A percentile compares a stretch with the other conserved stretches of the same genome.
These are phyloP conservation scores for Debaryomyces sp. DNA, from an alignment of 1,139 yeast genomes.

Conservation along the genomic window DNA sequence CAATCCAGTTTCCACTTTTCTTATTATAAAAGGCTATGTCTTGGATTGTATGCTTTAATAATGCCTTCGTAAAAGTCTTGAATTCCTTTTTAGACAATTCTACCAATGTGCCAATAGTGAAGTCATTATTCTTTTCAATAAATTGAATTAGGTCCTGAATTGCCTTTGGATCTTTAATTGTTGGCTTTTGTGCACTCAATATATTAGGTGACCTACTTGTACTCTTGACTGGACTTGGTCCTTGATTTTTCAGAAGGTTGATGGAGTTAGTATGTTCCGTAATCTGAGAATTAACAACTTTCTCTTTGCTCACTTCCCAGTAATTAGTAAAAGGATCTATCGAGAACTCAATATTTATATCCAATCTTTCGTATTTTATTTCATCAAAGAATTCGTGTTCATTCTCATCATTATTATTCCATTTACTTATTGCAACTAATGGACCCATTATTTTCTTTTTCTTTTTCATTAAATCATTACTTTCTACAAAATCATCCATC, in stretches of 20 bases:
- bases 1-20: constrained; percentile 40
- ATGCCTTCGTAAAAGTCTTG: constrained; percentile 61
- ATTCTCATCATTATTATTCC: constrained; percentile 37
- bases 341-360: constrained; percentile 44
- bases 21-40: constrained; percentile 50
- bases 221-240: not conserved
- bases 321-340: constrained; percentile 66
- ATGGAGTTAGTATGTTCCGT: not conserved
- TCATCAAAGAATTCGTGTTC: constrained; percentile 32
- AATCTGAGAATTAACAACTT: not conserved
- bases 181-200: constrained; percentile 42
- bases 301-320: constrained; percentile 36
- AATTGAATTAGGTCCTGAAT: constrained; percentile 51
- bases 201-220: constrained; percentile 22
- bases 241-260: not conserved
- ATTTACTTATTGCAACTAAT: constrained; percentile 56
- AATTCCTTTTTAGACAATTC: constrained; percentile 72
- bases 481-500: constrained; percentile 71
- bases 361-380: constrained; percentile 36
- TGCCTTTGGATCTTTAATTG: constrained; percentile 43
- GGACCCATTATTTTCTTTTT: constrained; percentile 56
- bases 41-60: constrained; percentile 69
- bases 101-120: constrained; percentile 71
- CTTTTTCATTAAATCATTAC: constrained; percentile 44
- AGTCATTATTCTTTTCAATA: constrained; percentile 60